Evolutionary conservation across 2,329 filamentous ascomycete genomes (phyloP), one percentile per base, ranked within the genome.

Genomic region (Talaromyces sp.): DNA sequence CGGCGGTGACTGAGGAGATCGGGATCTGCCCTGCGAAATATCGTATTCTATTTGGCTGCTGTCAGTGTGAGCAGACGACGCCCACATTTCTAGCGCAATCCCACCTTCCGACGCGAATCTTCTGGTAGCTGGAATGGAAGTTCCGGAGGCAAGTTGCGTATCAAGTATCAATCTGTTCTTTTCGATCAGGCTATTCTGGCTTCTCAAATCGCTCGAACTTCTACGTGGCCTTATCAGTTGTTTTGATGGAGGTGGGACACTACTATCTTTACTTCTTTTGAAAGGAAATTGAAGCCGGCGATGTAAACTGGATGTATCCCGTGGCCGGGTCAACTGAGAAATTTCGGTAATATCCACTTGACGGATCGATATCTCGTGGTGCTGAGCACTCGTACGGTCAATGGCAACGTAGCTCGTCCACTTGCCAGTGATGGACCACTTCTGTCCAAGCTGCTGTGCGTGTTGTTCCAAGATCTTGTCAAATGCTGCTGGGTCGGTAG

Each of bases 391-490:
- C 13, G 31, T 41, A 21, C 31, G 31, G 17, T 55, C 53, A 24
- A 55, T 41, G 21, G 53, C 53, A 19, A 55, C 53, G 27, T 41
- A 55, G 32, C 53, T 55, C 19, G 53, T 55, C 53, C 53, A 55
- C 31, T 55, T 55, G 53, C 53, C 38, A 41, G 53, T n/a, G 19
- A 55, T 55, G 32, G 53, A 55, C 31, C 53, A 26, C 31, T 29
- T 26, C 50, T 53, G 50, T 53, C 24, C 50, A 27, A 27, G 24
- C 17, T 53, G 50, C 6, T 53, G 50, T 53, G 50, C 50, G 9
- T 53, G 24, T 53, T 53, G 50, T 24, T 29, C 50, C 24, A 53
- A 31, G 17, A 53, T 29, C 50, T 27, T 53, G 24, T 53, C 50
- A 53, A 53, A 53, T 27, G 24, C 50, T 17, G 50, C 27, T 53